These are phyloP conservation scores for Cryptococcus wingfieldii DNA, from an alignment of 1,284 basidiomycete genomes.

Conservation along the genomic window DNA sequence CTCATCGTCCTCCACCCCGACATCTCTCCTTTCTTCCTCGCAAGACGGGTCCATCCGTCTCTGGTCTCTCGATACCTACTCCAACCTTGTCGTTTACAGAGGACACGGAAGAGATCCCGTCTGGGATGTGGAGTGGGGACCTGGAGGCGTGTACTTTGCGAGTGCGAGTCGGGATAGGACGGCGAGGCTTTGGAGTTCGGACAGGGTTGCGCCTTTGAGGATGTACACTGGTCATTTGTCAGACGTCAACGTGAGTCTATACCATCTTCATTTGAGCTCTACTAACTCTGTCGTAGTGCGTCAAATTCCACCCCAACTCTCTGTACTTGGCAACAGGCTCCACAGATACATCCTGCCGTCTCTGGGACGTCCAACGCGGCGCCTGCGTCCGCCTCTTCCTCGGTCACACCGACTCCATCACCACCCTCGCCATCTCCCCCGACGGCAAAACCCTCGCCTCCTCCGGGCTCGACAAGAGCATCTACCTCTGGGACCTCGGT, in stretches of 20 bases:
- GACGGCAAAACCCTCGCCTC: constrained; percentile 85
- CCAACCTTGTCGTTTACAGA: constrained; percentile 87
- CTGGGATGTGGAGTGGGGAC: constrained; percentile 99
- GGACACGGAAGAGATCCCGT: constrained; percentile 91
- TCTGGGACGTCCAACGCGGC: constrained; percentile 99
- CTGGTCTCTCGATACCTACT: constrained; percentile 94
- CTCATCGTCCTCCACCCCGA: constrained; percentile 79
- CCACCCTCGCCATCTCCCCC: constrained; percentile 81
- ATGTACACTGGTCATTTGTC: constrained; percentile 95
- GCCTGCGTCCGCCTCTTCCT: constrained; percentile 91
- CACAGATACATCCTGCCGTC: constrained; percentile 86
- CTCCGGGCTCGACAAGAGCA: constrained; percentile 80
- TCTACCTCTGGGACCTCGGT: constrained; percentile 94
- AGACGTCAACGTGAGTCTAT: constrained; percentile 81
- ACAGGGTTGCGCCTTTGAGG: constrained; percentile 77
- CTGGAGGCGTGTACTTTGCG: constrained; percentile 96
- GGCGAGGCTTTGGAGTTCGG: constrained; percentile 93
- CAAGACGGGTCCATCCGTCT: constrained; percentile 86
- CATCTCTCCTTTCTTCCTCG: constrained; percentile 85
- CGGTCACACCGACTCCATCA: constrained; percentile 88
- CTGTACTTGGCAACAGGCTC: constrained; percentile 96
- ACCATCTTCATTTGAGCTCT: background rate
- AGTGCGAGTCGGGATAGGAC: constrained; percentile 91
- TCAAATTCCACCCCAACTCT: constrained; percentile 96
- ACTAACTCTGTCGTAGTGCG: constrained; percentile 58